phyloP scores from a whole-genome alignment of 371 early-diverging fungal species.

The Mucor piriformis region DNA sequence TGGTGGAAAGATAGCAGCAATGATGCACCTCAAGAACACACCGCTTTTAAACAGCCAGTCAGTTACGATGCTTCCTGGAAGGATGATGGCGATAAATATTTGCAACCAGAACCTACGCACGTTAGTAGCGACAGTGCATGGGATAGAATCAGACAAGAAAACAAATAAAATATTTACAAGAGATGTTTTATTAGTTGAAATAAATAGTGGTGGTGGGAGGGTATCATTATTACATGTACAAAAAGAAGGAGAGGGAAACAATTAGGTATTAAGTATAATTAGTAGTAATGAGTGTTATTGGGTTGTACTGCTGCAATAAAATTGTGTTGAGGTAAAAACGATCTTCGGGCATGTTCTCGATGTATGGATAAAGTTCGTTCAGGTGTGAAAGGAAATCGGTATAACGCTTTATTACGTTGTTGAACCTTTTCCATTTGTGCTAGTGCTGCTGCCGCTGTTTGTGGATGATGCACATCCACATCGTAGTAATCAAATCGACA shows the following conservation, averaged over 20 bases:
- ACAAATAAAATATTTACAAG: background rate
- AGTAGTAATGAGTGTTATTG: background rate
- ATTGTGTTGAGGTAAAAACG: slow-evolving; percentile 12
- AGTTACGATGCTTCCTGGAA: background rate
- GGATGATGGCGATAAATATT: background rate
- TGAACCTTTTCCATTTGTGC: slow-evolving; percentile 37
- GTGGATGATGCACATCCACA: slow-evolving; percentile 49
- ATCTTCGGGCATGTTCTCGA: background rate
- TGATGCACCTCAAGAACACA: too few relatives aligned
- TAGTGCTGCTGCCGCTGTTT: slow-evolving; percentile 53
- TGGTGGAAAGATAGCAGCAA: background rate
- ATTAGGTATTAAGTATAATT: background rate
- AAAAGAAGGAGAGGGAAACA: background rate
- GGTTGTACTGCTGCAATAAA: slow-evolving; percentile 5
- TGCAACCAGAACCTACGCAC: background rate
- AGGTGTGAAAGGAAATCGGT: slow-evolving; percentile 32
- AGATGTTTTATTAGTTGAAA: background rate
- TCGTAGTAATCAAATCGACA: slow-evolving; percentile 47
- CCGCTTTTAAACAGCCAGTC: too few relatives aligned
- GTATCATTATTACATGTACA: background rate
- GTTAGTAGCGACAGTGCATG: background rate
- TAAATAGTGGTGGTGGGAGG: background rate
- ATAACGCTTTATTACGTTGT: slow-evolving; percentile 18
- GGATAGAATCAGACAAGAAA: slow-evolving; percentile 9
- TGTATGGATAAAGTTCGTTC: slow-evolving; percentile 12